Percentiles rank a stretch among this genome's conserved stretches.
These are phyloP conservation scores for Juglanconis juglandina DNA, from an alignment of 2,329 filamentous ascomycete genomes.

Conservation along the genomic window DNA sequence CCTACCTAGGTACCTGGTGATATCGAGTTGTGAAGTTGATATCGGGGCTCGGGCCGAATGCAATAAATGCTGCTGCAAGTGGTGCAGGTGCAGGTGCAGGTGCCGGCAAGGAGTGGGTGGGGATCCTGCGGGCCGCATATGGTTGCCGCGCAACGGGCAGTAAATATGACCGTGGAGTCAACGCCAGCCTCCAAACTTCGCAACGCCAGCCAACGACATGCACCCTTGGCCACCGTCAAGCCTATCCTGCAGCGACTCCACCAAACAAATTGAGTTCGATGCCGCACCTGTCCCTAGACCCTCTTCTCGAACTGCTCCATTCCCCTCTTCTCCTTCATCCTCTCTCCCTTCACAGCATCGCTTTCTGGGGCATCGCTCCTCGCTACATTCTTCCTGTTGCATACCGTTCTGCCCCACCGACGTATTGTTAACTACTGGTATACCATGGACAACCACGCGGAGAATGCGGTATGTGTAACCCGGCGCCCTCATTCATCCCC, in stretches of 20 bases:
- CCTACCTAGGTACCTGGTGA: too few species aligned
- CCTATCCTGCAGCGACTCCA: background rate
- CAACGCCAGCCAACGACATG: too few species aligned
- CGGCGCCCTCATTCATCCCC: background rate
- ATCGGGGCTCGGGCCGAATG: background rate
- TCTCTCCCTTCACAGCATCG: slow-evolving; percentile 18
- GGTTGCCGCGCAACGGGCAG: background rate
- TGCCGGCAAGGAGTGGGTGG: background rate
- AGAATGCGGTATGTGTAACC: slow-evolving; percentile 31
- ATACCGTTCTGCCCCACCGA: slow-evolving; percentile 16
- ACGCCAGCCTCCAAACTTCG: background rate
- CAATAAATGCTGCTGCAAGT: background rate
- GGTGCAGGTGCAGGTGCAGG: too few species aligned
- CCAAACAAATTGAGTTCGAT: background rate
- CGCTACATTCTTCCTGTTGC: slow-evolving; percentile 18
- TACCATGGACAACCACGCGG: slow-evolving; percentile 32
- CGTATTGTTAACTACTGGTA: slow-evolving; percentile 23
- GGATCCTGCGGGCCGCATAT: background rate
- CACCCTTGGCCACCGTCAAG: background rate
- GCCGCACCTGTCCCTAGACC: background rate
- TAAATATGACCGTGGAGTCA: background rate
- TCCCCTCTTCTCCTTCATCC: slow-evolving; percentile 14
- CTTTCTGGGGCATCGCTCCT: slow-evolving; percentile 19
- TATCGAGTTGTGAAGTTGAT: too few species aligned
- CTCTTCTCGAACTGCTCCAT: background rate